phyloP scores from a whole-genome alignment of 2,329 filamentous ascomycete species.

The Fusarium falciforme region DNA sequence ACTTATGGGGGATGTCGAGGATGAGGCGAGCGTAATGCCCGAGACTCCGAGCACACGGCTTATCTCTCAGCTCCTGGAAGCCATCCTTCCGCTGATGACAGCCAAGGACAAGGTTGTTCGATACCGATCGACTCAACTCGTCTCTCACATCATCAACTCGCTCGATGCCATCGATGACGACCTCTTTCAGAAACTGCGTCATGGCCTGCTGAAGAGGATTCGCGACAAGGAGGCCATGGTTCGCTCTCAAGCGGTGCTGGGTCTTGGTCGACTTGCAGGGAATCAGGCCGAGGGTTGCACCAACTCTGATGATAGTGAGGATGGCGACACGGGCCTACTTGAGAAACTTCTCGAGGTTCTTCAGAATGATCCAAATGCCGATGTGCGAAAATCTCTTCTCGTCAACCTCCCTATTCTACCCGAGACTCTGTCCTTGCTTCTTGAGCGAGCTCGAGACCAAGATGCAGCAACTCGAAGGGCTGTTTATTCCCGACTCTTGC shows the following conservation, averaged over 20 bases:
- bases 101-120: conserved; percentile 94
- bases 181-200: conserved; percentile 83
- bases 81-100: conserved; percentile 79
- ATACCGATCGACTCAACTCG: conserved; percentile 88
- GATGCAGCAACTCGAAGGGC: conserved; percentile 86
- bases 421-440: conserved; percentile 83
- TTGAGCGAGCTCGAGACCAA: conserved; percentile 90
- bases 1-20: conserved; percentile 71
- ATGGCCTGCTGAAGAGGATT: conserved; percentile 84
- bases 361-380: conserved; percentile 93
- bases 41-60: conserved; percentile 89
- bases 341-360: conserved; percentile 88
- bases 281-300: conserved; percentile 79
- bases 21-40: conserved; percentile 76
- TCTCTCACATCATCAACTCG: conserved; percentile 92
- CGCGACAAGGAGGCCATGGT: conserved; percentile 95
- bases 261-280: conserved; percentile 85
- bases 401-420: conserved; percentile 91
- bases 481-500: conserved; percentile 87
- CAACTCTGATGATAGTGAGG: conserved; percentile 77
- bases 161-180: conserved; percentile 93
- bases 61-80: conserved; percentile 77
- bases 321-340: conserved; percentile 76
- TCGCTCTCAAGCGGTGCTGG: conserved; percentile 89
- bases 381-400: conserved; percentile 88